phyloP scores from a whole-genome alignment of 805 yeast species.

The Lipomyces yamanashiensis region DNA sequence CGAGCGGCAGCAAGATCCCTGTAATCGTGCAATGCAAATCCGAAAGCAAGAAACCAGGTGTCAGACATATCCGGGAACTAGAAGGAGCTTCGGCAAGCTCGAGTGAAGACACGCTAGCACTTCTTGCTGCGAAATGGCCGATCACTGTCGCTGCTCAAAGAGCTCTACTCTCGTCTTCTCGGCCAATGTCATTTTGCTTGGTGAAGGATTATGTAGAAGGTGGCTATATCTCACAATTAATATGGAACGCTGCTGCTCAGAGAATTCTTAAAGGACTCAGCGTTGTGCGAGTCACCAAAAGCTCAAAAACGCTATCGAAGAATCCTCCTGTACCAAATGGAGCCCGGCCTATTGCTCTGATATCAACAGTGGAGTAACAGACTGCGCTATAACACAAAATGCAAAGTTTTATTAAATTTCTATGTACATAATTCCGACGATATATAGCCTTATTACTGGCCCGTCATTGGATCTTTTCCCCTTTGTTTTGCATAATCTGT shows the following conservation, averaged over 20 bases:
- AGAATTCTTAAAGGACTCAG: constrained; percentile 18
- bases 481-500: too few relatives aligned
- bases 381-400: background rate
- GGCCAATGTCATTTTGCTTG: constrained; percentile 28
- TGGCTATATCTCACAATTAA: constrained; percentile 28
- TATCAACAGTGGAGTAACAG: background rate
- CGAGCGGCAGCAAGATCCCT: constrained; percentile 11
- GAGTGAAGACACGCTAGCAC: constrained; percentile 26
- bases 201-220: constrained; percentile 22
- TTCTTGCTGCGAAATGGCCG: constrained; percentile 33
- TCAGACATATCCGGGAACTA: constrained; percentile 44
- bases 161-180: constrained; percentile 20
- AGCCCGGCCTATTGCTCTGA: constrained; percentile 3
- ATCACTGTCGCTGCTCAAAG: constrained; percentile 23
- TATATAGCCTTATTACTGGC: too few relatives aligned
- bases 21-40: constrained; percentile 41
- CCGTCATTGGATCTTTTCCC: too few relatives aligned
- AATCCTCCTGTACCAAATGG: background rate
- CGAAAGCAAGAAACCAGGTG: constrained; percentile 53
- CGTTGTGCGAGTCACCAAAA: constrained; percentile 9
- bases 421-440: constrained; percentile 1
- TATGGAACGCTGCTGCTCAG: constrained; percentile 33
- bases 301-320: background rate
- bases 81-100: constrained; percentile 31
- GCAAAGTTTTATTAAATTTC: background rate